phyloP scores from a whole-genome alignment of 2,329 filamentous ascomycete species.

The Fusarium sp. region DNA sequence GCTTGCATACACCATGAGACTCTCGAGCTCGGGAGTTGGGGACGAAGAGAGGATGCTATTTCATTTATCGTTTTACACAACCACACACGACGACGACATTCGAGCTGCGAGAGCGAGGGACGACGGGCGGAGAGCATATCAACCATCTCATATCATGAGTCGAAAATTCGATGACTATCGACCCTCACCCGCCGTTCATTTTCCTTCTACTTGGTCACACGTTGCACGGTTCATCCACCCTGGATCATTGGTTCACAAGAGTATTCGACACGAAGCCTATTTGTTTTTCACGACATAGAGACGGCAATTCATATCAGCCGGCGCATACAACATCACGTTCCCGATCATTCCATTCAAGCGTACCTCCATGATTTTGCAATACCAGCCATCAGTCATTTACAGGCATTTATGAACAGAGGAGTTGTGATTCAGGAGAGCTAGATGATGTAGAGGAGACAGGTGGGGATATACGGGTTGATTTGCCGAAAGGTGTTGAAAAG shows the following conservation, averaged over 20 bases:
- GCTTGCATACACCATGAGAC: background rate
- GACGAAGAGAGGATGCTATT: constrained; percentile 37
- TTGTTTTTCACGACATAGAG: constrained; percentile 28
- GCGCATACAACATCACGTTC: constrained; percentile 39
- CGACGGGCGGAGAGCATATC: constrained; percentile 9
- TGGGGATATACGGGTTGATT: background rate
- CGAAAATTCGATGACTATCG: constrained; percentile 18
- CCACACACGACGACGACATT: constrained; percentile 23
- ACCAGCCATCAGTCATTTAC: constrained; percentile 35
- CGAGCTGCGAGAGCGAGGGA: constrained; percentile 21
- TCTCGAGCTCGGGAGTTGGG: constrained; percentile 11
- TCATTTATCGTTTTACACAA: constrained; percentile 21
- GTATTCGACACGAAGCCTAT: constrained; percentile 20
- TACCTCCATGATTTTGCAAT: constrained; percentile 36
- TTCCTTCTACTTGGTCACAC: constrained; percentile 30
- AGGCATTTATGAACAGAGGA: constrained; percentile 35
- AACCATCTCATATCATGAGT: constrained; percentile 10
- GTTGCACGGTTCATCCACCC: constrained; percentile 25
- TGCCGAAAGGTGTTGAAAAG: constrained; percentile 1
- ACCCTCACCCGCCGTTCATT: constrained; percentile 19
- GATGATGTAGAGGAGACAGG: background rate
- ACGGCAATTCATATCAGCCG: constrained; percentile 13
- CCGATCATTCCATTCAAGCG: constrained; percentile 36
- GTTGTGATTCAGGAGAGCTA: constrained; percentile 13
- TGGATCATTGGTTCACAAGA: constrained; percentile 2